Percentiles rank a stretch among this genome's conserved stretches.
These are phyloP conservation scores for Lepidopterella palustris DNA, from an alignment of 495 filamentous ascomycete genomes.

Conservation along the genomic window DNA sequence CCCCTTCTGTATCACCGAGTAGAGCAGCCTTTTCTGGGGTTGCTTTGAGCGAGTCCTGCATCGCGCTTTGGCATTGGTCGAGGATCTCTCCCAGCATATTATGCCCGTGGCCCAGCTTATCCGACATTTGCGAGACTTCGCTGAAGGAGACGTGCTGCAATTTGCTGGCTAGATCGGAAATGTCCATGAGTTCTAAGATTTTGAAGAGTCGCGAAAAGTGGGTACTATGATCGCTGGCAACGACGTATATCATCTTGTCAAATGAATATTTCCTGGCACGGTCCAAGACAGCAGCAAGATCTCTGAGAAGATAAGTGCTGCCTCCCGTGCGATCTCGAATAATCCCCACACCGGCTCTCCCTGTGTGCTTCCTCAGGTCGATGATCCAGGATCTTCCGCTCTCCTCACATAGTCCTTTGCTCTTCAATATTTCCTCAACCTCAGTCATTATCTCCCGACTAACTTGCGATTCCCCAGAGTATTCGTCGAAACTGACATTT, in stretches of 20 bases:
- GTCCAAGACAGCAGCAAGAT: constrained; percentile 56
- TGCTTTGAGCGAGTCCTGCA: constrained; percentile 60
- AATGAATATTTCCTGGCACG: constrained; percentile 58
- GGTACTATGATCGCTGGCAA: constrained; percentile 54
- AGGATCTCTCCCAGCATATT: constrained; percentile 41
- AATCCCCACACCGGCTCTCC: constrained; percentile 51
- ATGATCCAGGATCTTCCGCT: constrained; percentile 12
- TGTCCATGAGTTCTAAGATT: constrained; percentile 53
- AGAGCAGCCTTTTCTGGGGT: constrained; percentile 55
- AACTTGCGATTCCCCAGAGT: constrained; percentile 25
- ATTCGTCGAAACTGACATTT: constrained; percentile 18
- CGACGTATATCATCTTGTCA: constrained; percentile 65
- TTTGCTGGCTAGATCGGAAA: constrained; percentile 46
- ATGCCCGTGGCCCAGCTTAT: constrained; percentile 42
- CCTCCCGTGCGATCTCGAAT: constrained; percentile 57
- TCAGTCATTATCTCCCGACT: constrained; percentile 51
- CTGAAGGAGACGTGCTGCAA: constrained; percentile 60
- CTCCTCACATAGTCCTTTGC: constrained; percentile 17
- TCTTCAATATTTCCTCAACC: constrained; percentile 40
- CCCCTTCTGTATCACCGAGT: constrained; percentile 49
- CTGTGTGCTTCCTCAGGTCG: constrained; percentile 33
- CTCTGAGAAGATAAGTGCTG: constrained; percentile 58
- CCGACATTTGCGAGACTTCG: constrained; percentile 37
- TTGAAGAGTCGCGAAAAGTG: constrained; percentile 60
- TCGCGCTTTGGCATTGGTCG: constrained; percentile 53